phyloP scores from a whole-genome alignment of 2,329 filamentous ascomycete species.

The Venturiaceae sp. region DNA sequence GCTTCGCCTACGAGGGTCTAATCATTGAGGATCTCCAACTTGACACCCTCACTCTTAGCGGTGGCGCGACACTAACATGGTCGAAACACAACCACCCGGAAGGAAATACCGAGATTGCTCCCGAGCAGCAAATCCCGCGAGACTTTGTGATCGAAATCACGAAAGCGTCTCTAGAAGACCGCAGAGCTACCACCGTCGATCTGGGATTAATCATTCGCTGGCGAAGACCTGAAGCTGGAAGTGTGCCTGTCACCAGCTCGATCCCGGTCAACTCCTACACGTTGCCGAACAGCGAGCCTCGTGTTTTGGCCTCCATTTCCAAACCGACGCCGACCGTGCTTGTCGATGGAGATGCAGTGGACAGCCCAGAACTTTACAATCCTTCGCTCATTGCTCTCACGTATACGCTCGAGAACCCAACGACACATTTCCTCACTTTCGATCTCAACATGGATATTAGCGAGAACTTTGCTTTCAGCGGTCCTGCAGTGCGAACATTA shows the following conservation, averaged over 20 bases:
- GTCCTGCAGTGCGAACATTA: conserved; percentile 68
- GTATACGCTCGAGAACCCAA: conserved; percentile 85
- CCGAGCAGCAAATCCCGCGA: conserved; percentile 10
- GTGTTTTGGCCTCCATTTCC: conserved; percentile 54
- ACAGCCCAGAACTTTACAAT: conserved; percentile 1
- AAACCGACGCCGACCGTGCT: conserved; percentile 1
- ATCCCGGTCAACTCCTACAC: conserved; percentile 72
- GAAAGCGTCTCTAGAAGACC: conserved; percentile 50
- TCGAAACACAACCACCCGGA: conserved; percentile 23
- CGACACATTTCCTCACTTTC: conserved; percentile 89
- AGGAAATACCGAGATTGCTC: conserved; percentile 30
- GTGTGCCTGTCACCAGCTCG: conserved; percentile 48
- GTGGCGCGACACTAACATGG: conserved; percentile 32
- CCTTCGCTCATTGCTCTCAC: conserved; percentile 29
- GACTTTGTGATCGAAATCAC: conserved; percentile 13
- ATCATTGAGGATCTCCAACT: conserved; percentile 57
- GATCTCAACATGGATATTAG: conserved; percentile 85
- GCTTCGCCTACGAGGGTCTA: conserved; percentile 60
- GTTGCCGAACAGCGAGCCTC: conserved; percentile 74
- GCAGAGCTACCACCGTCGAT: conserved; percentile 63
- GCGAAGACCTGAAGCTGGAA: conserved; percentile 45
- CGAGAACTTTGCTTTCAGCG: conserved; percentile 88
- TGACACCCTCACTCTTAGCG: conserved; percentile 48
- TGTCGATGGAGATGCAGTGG: neutral
- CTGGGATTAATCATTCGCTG: conserved; percentile 68